Conservation (phyloP, 2,329 filamentous ascomycete species). For the Sarocladium kiliense region DNA sequence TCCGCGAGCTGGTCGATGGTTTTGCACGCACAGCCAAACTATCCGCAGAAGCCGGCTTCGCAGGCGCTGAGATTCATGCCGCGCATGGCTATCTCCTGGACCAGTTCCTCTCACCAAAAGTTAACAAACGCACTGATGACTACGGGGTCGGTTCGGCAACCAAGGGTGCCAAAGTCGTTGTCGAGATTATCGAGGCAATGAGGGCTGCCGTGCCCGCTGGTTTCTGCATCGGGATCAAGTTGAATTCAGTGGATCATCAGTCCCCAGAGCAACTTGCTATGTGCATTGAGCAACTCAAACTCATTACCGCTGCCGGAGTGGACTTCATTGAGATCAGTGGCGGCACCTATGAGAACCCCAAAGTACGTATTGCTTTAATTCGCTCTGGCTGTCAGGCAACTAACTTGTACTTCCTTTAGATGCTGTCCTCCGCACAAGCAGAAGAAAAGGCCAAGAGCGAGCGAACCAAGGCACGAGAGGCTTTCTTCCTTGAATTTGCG, state of each 20-base stretch:
- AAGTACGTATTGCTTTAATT: slow-evolving; percentile 18
- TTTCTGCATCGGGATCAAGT: slow-evolving; percentile 49
- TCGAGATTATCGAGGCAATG: slow-evolving; percentile 43
- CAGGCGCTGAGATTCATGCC: slow-evolving; percentile 64
- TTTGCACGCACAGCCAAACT: slow-evolving; percentile 50
- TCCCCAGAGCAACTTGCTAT: slow-evolving; percentile 39
- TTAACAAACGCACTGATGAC: slow-evolving; percentile 59
- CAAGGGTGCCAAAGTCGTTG: slow-evolving; percentile 62
- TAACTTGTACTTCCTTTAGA: neutral
- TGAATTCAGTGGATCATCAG: slow-evolving; percentile 55
- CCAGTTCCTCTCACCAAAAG: slow-evolving; percentile 61
- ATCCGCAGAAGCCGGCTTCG: slow-evolving; percentile 59
- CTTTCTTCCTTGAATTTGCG: slow-evolving; percentile 65
- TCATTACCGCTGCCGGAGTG: slow-evolving; percentile 42
- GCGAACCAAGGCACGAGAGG: slow-evolving; percentile 41
- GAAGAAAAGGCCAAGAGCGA: neutral
- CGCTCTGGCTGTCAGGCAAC: slow-evolving; percentile 6
- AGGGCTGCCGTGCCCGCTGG: slow-evolving; percentile 27
- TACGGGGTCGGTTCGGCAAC: slow-evolving; percentile 59
- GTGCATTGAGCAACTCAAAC: slow-evolving; percentile 52
- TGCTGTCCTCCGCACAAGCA: neutral
- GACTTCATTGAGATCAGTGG: slow-evolving; percentile 68
- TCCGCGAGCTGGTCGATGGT: slow-evolving; percentile 55
- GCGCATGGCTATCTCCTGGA: slow-evolving; percentile 73
- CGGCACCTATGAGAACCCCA: slow-evolving; percentile 45